Conservation (phyloP, 345 rosid species). For the Kandelia obovata region DNA sequence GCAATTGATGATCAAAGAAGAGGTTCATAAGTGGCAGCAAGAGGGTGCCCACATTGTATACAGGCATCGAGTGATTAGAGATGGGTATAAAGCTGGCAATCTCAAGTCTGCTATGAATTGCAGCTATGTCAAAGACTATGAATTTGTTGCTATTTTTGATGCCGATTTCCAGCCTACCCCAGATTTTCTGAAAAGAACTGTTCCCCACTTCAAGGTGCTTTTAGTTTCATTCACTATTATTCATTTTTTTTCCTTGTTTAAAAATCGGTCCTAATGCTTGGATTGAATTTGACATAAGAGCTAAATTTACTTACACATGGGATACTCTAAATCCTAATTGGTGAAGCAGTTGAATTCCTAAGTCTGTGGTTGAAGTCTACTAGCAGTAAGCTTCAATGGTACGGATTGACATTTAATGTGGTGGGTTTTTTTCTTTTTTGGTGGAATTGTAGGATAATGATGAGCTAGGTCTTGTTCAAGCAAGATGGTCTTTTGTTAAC, state of each 20-base stretch:
- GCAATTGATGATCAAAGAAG: slow-evolving; percentile 69
- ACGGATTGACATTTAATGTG: not conserved
- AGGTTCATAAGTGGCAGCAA: slow-evolving; percentile 85
- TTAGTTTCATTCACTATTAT: no score
- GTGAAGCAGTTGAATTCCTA: not conserved
- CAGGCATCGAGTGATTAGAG: slow-evolving; percentile 76
- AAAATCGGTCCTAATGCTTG: no score
- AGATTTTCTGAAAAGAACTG: slow-evolving; percentile 77
- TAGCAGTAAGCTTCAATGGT: not conserved
- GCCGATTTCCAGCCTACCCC: slow-evolving; percentile 92
- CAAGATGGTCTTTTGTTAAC: slow-evolving; percentile 95
- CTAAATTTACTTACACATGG: not conserved
- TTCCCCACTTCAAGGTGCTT: slow-evolving; percentile 79
- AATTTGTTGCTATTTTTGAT: slow-evolving; percentile 89
- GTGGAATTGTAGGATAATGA: slow-evolving; percentile 59
- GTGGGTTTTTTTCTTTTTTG: not conserved
- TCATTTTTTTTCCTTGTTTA: not conserved
- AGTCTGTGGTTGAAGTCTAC: not conserved
- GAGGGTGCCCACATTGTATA: slow-evolving; percentile 78
- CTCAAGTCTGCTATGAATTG: slow-evolving; percentile 96
- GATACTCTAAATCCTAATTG: not conserved
- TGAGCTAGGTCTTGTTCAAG: slow-evolving; percentile 81
- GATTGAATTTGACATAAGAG: not conserved
- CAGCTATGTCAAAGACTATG: slow-evolving; percentile 83
- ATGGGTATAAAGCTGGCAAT: slow-evolving; percentile 96